Percentiles rank a stretch among this genome's conserved stretches.
Evolutionary conservation across 192 early-diverging fungal genomes (phyloP).

Genomic region (Dimargaris cristalligena): DNA sequence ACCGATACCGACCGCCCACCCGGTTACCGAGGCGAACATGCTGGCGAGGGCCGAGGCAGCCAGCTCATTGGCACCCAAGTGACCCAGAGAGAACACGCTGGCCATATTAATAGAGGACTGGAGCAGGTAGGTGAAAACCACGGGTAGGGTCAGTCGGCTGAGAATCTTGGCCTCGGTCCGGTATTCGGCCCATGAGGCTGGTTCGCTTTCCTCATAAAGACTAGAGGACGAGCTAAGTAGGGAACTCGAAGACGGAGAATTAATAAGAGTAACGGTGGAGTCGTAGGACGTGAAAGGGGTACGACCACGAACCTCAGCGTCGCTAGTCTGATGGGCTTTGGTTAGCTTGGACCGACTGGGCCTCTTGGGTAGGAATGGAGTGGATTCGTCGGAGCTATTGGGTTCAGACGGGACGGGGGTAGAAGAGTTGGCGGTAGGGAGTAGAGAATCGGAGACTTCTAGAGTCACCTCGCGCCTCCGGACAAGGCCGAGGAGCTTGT

Average conservation of each 20-base stretch:
- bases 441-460: too few relatives aligned
- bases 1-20: constrained; percentile 49
- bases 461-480: not conserved
- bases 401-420: not conserved
- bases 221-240: not conserved
- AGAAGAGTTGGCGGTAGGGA: not conserved
- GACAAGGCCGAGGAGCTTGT: not conserved
- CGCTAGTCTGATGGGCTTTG: constrained; percentile 6
- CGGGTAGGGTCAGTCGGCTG: constrained; percentile 17
- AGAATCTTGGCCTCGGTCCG: not conserved
- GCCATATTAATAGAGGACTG: constrained; percentile 46
- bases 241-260: not conserved
- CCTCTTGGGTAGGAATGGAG: not conserved
- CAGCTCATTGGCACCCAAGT: constrained; percentile 39
- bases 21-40: constrained; percentile 54
- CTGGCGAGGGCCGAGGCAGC: constrained; percentile 50
- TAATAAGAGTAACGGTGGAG: constrained; percentile 12
- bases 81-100: constrained; percentile 46
- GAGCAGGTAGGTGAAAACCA: constrained; percentile 42
- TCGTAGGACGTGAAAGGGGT: not conserved
- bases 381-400: not conserved
- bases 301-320: not conserved
- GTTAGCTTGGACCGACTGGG: not conserved
- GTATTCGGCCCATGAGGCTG: not conserved
- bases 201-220: not conserved